Base-by-base conservation (phyloP, 2,329 filamentous ascomycete species). In the Ophiostoma novo-ulmi region DNA sequence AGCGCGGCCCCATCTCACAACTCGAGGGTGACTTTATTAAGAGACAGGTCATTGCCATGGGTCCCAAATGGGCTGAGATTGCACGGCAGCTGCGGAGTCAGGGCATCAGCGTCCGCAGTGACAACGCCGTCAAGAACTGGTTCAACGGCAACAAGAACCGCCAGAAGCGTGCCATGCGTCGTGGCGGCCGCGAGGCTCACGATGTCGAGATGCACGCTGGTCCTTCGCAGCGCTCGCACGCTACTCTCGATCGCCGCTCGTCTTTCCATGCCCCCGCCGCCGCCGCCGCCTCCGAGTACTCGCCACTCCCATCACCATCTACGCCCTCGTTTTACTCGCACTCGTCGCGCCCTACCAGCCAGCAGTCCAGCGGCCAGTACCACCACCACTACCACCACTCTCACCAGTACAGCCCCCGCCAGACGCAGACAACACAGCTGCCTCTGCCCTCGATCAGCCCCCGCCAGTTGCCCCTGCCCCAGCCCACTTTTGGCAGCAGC, bases 41-140 rank as follows among this genome's bases (percentile, higher is more conserved):
- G 81, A 84, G 85, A 71, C 85, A 95, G 78, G 94, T 97, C 20
- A 80, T 81, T 13, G 86, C 91, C 75, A 88, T 92, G 82, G 93
- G 93, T 73, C 94, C 93, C 82, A 88, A 91, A 71, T 97, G 94
- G 94, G 94, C 94, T 2, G 93, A 97, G 78, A 97, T 97, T 77
- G 92, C 94, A 64, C 87, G 94, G 74, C 85, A 88, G 65, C 85
- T 97, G 26, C 86, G 48, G 6, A 20, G 13, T 2, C 10, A 26
- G 3, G 38, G 35, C 39, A 55, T 66, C 39, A 20, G 90, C 70
- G 93, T 93, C 74, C 90, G 94, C 77, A 97, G 93, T 79, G 94
- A 97, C 82, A 97, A 97, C 77, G 91, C 92, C 38, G 92, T 97
- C 74, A 97, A 97, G 87, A 97, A 97, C 80, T 97, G 93, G 93